Percentiles rank a stretch among this genome's conserved stretches.
Evolutionary conservation across 495 filamentous ascomycete species (phyloP).

Genomic region (Endocarpon pusillum): DNA sequence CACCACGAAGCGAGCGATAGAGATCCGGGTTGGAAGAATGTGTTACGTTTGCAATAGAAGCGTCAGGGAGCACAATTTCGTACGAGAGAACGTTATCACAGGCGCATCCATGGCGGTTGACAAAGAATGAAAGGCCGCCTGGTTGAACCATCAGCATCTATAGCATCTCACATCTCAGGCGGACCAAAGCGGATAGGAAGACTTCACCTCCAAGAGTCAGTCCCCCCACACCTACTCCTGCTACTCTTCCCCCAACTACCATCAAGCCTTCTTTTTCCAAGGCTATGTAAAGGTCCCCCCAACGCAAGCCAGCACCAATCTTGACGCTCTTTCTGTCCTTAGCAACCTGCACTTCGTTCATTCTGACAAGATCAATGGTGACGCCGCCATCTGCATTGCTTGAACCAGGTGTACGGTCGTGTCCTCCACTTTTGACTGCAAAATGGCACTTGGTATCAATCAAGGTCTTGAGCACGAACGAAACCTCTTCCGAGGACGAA

Average conservation of each 20-base stretch:
- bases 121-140: conserved; percentile 19
- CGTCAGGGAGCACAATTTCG: conserved; percentile 29
- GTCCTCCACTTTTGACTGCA: conserved; percentile 32
- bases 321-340: conserved; percentile 14
- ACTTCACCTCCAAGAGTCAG: conserved; percentile 21
- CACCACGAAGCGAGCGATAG: conserved; percentile 27
- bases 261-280: conserved; percentile 28
- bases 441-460: conserved; percentile 20
- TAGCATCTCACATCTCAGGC: conserved; percentile 10
- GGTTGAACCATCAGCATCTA: not conserved
- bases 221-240: conserved; percentile 25
- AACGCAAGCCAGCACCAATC: conserved; percentile 28
- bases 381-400: conserved; percentile 17
- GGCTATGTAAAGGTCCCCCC: conserved; percentile 26
- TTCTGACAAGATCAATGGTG: conserved; percentile 12
- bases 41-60: conserved; percentile 20
- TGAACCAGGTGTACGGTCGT: conserved; percentile 9
- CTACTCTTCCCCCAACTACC: conserved; percentile 32
- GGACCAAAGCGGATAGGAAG: too few relatives aligned
- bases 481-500: too few relatives aligned
- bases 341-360: conserved; percentile 23
- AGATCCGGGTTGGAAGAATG: conserved; percentile 20
- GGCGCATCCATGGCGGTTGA: conserved; percentile 24
- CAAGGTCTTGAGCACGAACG: conserved; percentile 6
- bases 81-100: conserved; percentile 19